Base-by-base conservation (phyloP, 352 stramenopile species). In the Phytophthora megakarya region DNA sequence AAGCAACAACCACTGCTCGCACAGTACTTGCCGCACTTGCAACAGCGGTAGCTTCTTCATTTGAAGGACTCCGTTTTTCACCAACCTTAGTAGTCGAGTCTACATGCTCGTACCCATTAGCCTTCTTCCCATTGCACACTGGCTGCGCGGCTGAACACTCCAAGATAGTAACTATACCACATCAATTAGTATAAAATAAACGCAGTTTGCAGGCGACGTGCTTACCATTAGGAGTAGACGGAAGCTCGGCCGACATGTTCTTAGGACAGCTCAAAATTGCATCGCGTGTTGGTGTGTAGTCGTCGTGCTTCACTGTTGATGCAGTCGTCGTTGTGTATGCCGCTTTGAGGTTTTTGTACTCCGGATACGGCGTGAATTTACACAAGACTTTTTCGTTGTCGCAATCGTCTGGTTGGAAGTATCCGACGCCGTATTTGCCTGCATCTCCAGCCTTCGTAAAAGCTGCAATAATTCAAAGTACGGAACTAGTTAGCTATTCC, bases 381-480 rank as follows among this genome's bases (percentile, higher is more conserved):
- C 84, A 93, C 53, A 56, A 32, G 10, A 72, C 58, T n/a, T 40
- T 76, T 44, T 78, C 70, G 62, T 91, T 62, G 72, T 94, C 81
- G 52, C 85, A 94, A 49, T 79, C 70, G 19, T 86, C 73, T 19
- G 84, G 86, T 30, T 70, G 35, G 30, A 93, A 93, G 70, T 91
- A 93, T 2, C 82, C 84, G 16, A 94, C 46, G 26, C 84, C 86
- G 50, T 87, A 93, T 45, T 90, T 89, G 19, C 82, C 81, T 7
- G 73, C 22, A 50, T 95, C 84, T 12, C 61, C 72, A 0, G 61
- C 18, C 53, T 86, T 82, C 1, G 43, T 67, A 11, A 86, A 45
- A n/a, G 70, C 79, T 88, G 18, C n/a, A 49, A 32, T 32, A 0
- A 71, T 84, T n/a, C 37, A 80, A 89, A 10, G 61, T 22, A 45